phyloP scores from a whole-genome alignment of 75 land plant species.

The Cunninghamia lanceolata region DNA sequence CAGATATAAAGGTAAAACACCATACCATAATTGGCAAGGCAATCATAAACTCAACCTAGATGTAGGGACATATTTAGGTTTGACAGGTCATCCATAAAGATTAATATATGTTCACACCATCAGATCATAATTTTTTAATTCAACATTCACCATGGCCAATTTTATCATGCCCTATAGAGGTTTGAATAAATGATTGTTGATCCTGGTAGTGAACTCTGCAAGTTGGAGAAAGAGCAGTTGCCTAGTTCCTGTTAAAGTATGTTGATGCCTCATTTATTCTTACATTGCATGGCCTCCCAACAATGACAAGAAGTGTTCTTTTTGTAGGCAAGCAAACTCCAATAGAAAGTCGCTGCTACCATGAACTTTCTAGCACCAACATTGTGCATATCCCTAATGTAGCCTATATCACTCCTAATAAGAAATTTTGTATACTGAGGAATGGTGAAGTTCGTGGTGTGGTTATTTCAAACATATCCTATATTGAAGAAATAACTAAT shows the following conservation, averaged over 20 bases:
- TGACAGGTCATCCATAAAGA: no score
- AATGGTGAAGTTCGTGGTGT: background rate
- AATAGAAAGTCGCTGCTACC: constrained; percentile 24
- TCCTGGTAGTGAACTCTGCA: constrained; percentile 18
- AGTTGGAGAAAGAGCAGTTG: background rate
- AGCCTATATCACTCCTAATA: background rate
- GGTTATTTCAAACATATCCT: background rate
- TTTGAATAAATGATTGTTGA: constrained; percentile 13
- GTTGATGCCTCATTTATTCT: constrained; percentile 16
- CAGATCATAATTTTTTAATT: no score
- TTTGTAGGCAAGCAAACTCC: constrained; percentile 33
- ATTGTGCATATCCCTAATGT: constrained; percentile 4
- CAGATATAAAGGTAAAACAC: no score
- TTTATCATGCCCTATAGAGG: no score
- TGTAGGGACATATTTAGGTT: no score
- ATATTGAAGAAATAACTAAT: background rate
- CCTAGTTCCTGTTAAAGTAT: constrained; percentile 13
- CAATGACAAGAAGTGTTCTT: constrained; percentile 14
- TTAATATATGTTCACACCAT: no score
- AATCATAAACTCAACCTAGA: no score
- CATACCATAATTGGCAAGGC: no score
- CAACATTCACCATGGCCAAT: no score
- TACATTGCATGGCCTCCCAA: constrained; percentile 8
- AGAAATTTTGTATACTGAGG: background rate
- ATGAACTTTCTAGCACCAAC: constrained; percentile 26